Conservation (phyloP, 495 filamentous ascomycete genomes). For the Wilcoxina mikolae region DNA sequence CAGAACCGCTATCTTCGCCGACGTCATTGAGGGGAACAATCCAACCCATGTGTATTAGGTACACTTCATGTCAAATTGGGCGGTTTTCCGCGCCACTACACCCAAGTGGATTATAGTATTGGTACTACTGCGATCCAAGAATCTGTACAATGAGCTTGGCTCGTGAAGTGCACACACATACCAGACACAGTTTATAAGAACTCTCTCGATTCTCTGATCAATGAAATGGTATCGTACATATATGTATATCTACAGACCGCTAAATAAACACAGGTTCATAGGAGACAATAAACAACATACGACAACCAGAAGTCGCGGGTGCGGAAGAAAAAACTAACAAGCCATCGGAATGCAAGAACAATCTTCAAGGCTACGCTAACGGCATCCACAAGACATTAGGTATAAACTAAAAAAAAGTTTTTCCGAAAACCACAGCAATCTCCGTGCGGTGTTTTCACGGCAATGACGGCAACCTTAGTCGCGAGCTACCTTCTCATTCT, state of each 20-base stretch:
- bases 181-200: too few relatives aligned
- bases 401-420: neutral
- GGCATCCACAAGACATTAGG: neutral
- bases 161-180: too few relatives aligned
- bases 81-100: too few relatives aligned
- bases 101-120: too few relatives aligned
- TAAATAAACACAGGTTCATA: neutral
- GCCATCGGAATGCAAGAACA: conserved; percentile 4
- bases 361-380: neutral
- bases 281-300: neutral
- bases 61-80: too few relatives aligned
- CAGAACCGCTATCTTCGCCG: too few relatives aligned
- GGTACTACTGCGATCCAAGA: too few relatives aligned
- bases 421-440: neutral
- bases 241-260: neutral
- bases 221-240: neutral
- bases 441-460: neutral
- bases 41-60: too few relatives aligned
- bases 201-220: too few relatives aligned
- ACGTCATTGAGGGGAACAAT: too few relatives aligned
- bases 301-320: neutral
- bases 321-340: neutral
- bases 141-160: too few relatives aligned
- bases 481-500: conserved; percentile 17
- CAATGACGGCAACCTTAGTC: conserved; percentile 2